A percentile compares a stretch with the other conserved stretches of the same genome.
These are phyloP conservation scores for Escovopsis weberi DNA, from an alignment of 2,329 filamentous ascomycete genomes.

Conservation along the genomic window DNA sequence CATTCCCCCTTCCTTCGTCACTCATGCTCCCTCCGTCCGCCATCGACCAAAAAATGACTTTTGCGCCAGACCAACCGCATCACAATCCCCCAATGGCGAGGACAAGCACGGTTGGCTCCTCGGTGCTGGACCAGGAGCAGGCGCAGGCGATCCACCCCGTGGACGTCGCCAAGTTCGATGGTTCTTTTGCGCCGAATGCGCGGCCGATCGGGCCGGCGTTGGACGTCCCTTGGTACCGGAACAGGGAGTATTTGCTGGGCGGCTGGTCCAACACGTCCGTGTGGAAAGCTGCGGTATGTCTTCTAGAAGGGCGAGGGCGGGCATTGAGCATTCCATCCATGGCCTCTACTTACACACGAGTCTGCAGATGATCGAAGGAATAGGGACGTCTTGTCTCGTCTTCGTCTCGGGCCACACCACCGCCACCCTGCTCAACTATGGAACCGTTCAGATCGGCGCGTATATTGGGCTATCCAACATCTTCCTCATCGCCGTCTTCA, in stretches of 20 bases:
- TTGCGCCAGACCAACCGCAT: too few species aligned
- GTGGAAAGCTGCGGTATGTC: conserved; percentile 14
- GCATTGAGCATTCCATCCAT: background rate
- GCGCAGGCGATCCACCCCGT: too few species aligned
- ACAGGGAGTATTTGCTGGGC: conserved; percentile 11
- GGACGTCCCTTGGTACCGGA: conserved; percentile 12
- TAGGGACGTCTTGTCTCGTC: conserved; percentile 15
- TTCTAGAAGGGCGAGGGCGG: background rate
- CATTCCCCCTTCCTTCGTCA: too few species aligned
- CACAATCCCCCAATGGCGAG: too few species aligned
- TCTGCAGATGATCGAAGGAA: conserved; percentile 15
- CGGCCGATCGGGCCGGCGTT: conserved; percentile 3
- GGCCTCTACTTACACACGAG: too few species aligned
- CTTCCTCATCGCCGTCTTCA: conserved; percentile 29
- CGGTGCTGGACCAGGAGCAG: too few species aligned
- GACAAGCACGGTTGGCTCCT: too few species aligned
- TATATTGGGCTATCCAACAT: conserved; percentile 25
- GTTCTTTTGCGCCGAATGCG: conserved; percentile 11
- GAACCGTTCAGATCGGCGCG: conserved; percentile 12
- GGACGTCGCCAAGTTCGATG: conserved; percentile 5
- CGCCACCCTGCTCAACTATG: conserved; percentile 15
- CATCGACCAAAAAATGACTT: too few species aligned
- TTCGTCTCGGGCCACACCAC: conserved; percentile 18
- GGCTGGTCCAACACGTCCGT: conserved; percentile 13
- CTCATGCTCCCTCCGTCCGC: too few species aligned